These are phyloP conservation scores for Antrodiella citrinella DNA, from an alignment of 768 basidiomycete genomes.

Conservation along the genomic window DNA sequence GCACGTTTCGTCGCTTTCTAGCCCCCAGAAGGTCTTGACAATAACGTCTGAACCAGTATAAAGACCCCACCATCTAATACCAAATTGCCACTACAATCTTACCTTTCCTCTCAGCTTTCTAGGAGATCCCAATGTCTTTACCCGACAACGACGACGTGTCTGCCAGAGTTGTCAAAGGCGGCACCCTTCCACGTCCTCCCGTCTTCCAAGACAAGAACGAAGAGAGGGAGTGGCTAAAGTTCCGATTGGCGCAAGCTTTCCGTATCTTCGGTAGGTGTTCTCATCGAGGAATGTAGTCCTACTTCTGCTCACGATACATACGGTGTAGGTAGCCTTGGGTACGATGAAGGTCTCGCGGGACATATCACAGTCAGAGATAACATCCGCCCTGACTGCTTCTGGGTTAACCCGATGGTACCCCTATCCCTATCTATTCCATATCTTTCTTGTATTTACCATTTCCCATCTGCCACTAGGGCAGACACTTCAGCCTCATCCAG, in stretches of 20 bases:
- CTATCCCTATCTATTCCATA: neutral
- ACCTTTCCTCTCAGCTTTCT: too few species aligned
- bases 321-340: conserved; percentile 27
- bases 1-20: too few species aligned
- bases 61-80: too few species aligned
- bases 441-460: neutral
- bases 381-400: conserved; percentile 34
- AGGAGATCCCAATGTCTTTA: too few species aligned
- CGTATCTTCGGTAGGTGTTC: conserved; percentile 32
- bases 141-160: neutral
- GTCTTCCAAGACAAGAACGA: conserved; percentile 27
- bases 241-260: conserved; percentile 37
- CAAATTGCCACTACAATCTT: too few species aligned
- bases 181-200: conserved; percentile 13
- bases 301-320: neutral
- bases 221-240: conserved; percentile 35
- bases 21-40: too few species aligned
- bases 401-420: conserved; percentile 32
- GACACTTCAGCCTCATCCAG: conserved; percentile 39
- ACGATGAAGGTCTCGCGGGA: conserved; percentile 41
- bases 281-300: too few species aligned
- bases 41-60: too few species aligned
- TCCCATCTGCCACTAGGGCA: conserved; percentile 20
- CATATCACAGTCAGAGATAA: conserved; percentile 44
- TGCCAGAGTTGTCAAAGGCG: neutral